These are phyloP conservation scores for Rhytidiadelphus loreus DNA, from an alignment of 225 moss, liverwort and hornwort genomes.

Conservation along the genomic window DNA sequence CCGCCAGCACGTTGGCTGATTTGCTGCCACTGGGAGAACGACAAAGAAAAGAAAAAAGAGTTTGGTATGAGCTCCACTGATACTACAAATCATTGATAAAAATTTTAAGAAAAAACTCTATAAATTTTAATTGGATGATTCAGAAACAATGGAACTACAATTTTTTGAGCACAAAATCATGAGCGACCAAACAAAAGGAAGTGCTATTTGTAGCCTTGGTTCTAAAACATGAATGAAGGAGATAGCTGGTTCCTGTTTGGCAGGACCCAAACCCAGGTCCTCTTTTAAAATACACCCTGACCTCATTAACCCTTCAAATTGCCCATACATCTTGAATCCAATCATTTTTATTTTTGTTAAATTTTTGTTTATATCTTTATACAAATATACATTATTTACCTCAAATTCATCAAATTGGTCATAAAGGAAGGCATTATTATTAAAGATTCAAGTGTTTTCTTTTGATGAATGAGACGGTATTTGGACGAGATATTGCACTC, in stretches of 20 bases:
- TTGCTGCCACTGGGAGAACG: slow-evolving; percentile 45
- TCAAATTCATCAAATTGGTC: neutral
- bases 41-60: neutral
- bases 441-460: neutral
- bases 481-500: neutral
- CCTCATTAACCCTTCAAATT: neutral
- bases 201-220: neutral
- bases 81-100: neutral
- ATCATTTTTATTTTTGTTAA: neutral
- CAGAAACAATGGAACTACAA: neutral
- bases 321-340: neutral
- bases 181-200: neutral
- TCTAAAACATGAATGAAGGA: too few species aligned
- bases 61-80: neutral
- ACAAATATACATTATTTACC: neutral
- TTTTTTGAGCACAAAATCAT: neutral
- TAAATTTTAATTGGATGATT: neutral
- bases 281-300: neutral
- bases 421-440: neutral
- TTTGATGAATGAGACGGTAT: neutral
- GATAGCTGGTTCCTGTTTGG: neutral
- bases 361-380: too few species aligned
- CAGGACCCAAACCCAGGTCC: neutral
- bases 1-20: slow-evolving; percentile 85
- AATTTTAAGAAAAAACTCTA: neutral